Evolutionary conservation across 352 stramenopile genomes (phyloP).

Genomic region (Globisporangium radiosum): DNA sequence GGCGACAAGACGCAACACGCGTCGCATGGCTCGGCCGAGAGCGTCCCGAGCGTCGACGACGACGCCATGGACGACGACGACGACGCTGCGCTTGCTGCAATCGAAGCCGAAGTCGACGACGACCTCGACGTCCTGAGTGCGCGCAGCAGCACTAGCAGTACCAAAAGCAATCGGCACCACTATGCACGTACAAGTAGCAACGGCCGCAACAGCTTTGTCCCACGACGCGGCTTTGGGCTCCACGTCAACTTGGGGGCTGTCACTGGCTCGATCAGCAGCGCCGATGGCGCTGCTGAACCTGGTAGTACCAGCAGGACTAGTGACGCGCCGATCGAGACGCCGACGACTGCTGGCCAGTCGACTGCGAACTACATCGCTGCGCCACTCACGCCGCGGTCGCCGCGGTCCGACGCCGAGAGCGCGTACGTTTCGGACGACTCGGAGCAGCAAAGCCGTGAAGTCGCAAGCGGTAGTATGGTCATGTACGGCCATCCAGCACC

Average conservation of each 20-base stretch:
- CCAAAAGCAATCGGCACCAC: too few species aligned
- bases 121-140: constrained; percentile 71
- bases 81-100: constrained; percentile 55
- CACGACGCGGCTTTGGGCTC: constrained; percentile 46
- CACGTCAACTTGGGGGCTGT: constrained; percentile 44
- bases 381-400: constrained; percentile 42
- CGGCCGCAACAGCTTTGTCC: constrained; percentile 16
- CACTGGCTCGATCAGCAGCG: neutral
- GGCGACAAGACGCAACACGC: constrained; percentile 46
- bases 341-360: constrained; percentile 25
- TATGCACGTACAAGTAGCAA: constrained; percentile 8
- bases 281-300: too few species aligned
- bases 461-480: constrained; percentile 10
- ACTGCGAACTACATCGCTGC: constrained; percentile 43
- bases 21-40: constrained; percentile 45
- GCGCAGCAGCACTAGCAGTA: constrained; percentile 30
- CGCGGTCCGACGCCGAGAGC: constrained; percentile 48
- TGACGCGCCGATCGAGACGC: constrained; percentile 12
- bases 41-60: constrained; percentile 55
- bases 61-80: constrained; percentile 49
- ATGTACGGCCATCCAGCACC: constrained; percentile 51
- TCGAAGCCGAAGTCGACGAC: constrained; percentile 75
- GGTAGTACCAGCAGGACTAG: neutral
- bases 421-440: constrained; percentile 58
- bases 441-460: constrained; percentile 30